Conservation (phyloP, 1,284 basidiomycete species). For the Agaricales sp. region DNA sequence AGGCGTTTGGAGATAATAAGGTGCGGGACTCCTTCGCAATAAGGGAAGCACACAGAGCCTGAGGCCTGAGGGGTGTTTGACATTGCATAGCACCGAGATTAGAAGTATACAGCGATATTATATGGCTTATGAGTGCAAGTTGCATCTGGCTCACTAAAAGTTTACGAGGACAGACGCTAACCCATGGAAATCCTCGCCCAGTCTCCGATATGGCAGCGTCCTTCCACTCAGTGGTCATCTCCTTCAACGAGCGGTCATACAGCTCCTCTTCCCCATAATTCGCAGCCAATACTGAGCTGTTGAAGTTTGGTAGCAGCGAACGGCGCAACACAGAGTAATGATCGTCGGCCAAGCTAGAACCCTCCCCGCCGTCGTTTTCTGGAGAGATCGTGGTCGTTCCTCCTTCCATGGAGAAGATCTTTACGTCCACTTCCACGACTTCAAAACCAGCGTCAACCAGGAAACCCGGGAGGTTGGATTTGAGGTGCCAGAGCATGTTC, state of each 20-base stretch:
- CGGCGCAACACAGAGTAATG: no score
- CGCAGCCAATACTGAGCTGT: neutral
- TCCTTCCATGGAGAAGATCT: neutral
- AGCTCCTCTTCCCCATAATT: neutral
- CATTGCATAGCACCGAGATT: no score
- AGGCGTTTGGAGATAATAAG: no score
- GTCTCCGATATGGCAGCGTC: neutral
- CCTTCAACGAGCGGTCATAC: neutral
- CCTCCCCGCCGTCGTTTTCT: no score
- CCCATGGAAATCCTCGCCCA: neutral
- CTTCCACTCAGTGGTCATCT: neutral
- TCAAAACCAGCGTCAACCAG: neutral
- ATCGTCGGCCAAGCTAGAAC: neutral
- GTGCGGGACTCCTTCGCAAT: no score
- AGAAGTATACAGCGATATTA: no score
- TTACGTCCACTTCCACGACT: neutral
- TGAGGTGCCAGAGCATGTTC: neutral
- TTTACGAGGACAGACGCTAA: neutral
- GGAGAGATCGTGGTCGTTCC: no score
- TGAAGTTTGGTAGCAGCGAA: neutral
- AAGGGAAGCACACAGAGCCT: no score
- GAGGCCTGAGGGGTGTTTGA: no score
- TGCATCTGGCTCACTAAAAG: no score
- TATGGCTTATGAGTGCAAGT: no score
- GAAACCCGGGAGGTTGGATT: neutral